These are phyloP conservation scores for Boletus speciosus DNA, from an alignment of 768 basidiomycete species.

Conservation along the genomic window DNA sequence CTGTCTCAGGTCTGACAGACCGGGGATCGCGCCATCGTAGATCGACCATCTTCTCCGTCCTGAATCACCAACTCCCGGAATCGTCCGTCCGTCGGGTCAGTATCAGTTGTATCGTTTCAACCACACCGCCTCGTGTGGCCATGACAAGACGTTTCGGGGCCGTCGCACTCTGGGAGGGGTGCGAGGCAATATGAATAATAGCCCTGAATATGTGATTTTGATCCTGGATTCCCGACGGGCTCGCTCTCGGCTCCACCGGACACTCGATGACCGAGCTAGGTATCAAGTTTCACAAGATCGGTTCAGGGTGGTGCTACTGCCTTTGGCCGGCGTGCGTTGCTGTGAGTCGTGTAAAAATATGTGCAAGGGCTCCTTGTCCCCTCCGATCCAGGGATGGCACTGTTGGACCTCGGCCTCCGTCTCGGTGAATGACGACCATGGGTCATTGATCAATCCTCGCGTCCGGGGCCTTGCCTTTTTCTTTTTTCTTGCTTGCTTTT, in stretches of 20 bases:
- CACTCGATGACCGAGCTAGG: neutral
- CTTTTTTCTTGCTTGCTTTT: too few species aligned
- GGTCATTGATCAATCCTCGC: neutral
- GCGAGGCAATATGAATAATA: neutral
- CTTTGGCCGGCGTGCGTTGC: neutral
- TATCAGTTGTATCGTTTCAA: neutral
- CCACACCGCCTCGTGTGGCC: neutral
- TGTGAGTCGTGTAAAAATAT: neutral
- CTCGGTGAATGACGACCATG: neutral
- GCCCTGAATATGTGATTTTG: neutral
- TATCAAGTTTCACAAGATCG: neutral
- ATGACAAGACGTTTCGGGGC: neutral
- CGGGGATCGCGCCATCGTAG: constrained; percentile 4
- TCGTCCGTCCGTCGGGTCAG: neutral
- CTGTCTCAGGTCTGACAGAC: constrained; percentile 5
- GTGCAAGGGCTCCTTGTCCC: neutral
- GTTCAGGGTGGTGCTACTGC: neutral
- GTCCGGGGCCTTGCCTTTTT: neutral
- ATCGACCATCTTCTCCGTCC: neutral
- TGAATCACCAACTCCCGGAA: neutral
- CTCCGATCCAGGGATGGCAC: neutral
- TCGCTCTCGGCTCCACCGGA: neutral
- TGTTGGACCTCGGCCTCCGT: neutral
- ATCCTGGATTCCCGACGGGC: neutral
- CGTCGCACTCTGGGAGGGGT: neutral